Evolutionary conservation across 129 eudicot genomes (phyloP).

Genomic region (Arctium lappa): DNA sequence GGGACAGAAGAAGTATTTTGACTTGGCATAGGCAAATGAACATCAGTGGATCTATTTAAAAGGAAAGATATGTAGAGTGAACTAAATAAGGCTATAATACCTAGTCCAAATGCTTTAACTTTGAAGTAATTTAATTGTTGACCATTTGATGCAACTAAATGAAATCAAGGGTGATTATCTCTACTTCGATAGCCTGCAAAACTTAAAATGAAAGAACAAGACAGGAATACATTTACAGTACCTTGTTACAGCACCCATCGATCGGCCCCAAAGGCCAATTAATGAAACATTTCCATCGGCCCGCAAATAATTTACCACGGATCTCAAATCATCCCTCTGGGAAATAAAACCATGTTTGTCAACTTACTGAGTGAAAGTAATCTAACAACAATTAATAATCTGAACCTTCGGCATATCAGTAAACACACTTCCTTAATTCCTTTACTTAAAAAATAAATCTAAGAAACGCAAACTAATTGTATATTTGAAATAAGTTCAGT

Average conservation of each 20-base stretch:
- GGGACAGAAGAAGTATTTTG: background rate
- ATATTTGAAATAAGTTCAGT: background rate
- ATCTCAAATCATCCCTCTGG: constrained; percentile 90
- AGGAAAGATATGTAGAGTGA: too few species aligned
- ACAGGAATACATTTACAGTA: constrained; percentile 15
- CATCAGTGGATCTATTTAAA: background rate
- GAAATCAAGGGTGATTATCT: background rate
- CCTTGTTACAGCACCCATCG: constrained; percentile 99
- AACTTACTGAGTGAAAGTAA: background rate
- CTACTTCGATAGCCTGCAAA: background rate
- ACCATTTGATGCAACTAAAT: background rate
- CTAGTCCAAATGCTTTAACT: too few species aligned
- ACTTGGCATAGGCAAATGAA: background rate
- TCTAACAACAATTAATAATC: background rate
- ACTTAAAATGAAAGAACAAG: background rate
- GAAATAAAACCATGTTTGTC: constrained; percentile 19
- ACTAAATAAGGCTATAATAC: too few species aligned
- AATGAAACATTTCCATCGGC: constrained; percentile 83
- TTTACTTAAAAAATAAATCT: background rate
- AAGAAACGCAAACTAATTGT: background rate
- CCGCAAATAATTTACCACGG: constrained; percentile 82
- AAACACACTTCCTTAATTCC: background rate
- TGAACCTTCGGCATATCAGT: background rate
- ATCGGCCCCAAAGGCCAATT: constrained; percentile 98
- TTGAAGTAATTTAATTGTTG: background rate